Conservation (phyloP, 345 rosid species). For the Hibiscus tridactylites region DNA sequence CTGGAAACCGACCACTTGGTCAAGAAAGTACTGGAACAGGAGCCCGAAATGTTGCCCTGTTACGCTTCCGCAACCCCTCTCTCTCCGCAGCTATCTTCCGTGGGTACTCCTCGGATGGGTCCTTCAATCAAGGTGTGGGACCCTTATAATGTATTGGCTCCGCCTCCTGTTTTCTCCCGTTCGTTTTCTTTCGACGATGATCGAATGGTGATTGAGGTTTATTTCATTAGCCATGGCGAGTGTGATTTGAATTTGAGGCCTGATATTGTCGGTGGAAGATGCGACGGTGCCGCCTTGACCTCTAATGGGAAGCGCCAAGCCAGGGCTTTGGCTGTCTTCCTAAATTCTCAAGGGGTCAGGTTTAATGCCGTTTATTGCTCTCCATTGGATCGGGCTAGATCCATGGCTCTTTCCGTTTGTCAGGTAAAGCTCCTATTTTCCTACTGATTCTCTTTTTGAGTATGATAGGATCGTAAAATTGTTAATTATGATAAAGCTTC, state of each 20-base stretch:
- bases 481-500: not conserved
- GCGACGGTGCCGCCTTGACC: slow-evolving; percentile 59
- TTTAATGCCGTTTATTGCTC: slow-evolving; percentile 66
- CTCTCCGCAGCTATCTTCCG: slow-evolving; percentile 78
- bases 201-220: slow-evolving; percentile 50
- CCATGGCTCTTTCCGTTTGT: slow-evolving; percentile 71
- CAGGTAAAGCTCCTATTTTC: slow-evolving; percentile 35
- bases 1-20: slow-evolving; percentile 33
- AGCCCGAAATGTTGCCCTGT: slow-evolving; percentile 86
- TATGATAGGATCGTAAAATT: not conserved
- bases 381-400: slow-evolving; percentile 77
- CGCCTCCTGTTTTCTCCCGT: slow-evolving; percentile 39
- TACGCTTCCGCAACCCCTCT: slow-evolving; percentile 89
- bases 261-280: slow-evolving; percentile 75
- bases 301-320: slow-evolving; percentile 80
- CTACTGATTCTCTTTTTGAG: not conserved
- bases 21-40: slow-evolving; percentile 84
- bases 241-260: slow-evolving; percentile 63
- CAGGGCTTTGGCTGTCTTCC: slow-evolving; percentile 80
- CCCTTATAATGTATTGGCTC: slow-evolving; percentile 83
- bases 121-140: slow-evolving; percentile 95
- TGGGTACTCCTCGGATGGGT: slow-evolving; percentile 84
- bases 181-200: slow-evolving; percentile 35
- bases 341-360: slow-evolving; percentile 69
- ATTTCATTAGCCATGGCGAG: slow-evolving; percentile 72